Evolutionary conservation across 106 monocot genomes (phyloP).

Genomic region (Gastrodia elata): DNA sequence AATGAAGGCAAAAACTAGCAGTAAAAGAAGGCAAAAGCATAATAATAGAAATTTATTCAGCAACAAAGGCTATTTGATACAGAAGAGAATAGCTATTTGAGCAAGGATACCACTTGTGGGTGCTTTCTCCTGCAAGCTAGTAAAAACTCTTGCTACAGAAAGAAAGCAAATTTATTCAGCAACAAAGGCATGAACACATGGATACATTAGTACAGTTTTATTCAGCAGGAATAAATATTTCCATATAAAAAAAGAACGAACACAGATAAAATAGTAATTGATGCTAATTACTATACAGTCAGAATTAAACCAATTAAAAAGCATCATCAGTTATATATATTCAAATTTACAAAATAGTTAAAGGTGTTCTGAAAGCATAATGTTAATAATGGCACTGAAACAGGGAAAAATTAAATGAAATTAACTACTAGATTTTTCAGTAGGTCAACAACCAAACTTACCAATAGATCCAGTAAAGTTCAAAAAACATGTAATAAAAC

Average conservation of each 20-base stretch:
- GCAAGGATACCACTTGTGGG: conserved; percentile 85
- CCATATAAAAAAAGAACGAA: too few relatives aligned
- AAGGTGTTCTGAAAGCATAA: neutral
- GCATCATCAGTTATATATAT: neutral
- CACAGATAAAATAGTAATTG: too few relatives aligned
- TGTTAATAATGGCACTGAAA: neutral
- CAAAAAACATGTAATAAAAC: conserved; percentile 85
- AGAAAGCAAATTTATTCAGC: neutral
- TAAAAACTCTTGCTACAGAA: conserved; percentile 85
- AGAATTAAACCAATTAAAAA: neutral
- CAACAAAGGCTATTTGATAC: neutral
- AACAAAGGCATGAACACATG: neutral
- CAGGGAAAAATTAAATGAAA: neutral
- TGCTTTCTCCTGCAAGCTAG: conserved; percentile 82
- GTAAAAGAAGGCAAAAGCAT: neutral
- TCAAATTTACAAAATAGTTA: neutral
- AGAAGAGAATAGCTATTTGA: neutral
- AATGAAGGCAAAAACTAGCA: neutral
- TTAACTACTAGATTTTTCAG: neutral
- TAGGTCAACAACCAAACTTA: conserved; percentile 13
- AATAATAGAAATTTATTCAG: neutral
- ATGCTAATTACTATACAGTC: neutral
- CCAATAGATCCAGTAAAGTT: conserved; percentile 79
- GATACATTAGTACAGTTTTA: too few relatives aligned
- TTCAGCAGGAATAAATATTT: too few relatives aligned